Evolutionary conservation across 768 basidiomycete species (phyloP).

Genomic region (Tulasnella sp.): DNA sequence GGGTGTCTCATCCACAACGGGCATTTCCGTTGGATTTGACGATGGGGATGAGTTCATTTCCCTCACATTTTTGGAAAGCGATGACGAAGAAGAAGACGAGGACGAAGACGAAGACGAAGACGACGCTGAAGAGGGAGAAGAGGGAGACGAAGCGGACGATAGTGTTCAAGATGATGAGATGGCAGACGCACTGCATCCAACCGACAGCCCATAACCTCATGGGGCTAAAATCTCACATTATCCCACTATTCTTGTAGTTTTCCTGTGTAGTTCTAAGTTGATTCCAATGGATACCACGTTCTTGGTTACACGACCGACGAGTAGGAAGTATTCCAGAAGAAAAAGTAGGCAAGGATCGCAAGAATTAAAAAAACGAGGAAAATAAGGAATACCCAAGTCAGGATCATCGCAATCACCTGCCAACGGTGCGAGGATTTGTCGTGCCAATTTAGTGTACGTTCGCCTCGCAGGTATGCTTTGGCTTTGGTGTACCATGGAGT

Average conservation of each 20-base stretch:
- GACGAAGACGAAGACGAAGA: slow-evolving; percentile 9
- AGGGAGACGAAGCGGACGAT: neutral
- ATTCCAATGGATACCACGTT: too few species aligned
- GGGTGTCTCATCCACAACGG: neutral
- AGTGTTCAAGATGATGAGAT: neutral
- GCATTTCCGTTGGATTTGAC: neutral
- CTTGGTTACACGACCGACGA: too few species aligned
- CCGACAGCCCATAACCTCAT: too few species aligned
- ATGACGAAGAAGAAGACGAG: slow-evolving; percentile 17
- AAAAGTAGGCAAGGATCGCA: too few species aligned
- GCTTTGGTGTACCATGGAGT: slow-evolving; percentile 7
- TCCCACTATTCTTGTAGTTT: too few species aligned
- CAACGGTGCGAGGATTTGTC: slow-evolving; percentile 11
- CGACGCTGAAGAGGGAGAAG: slow-evolving; percentile 16
- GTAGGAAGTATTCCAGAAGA: too few species aligned
- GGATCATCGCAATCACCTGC: neutral
- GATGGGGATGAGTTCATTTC: slow-evolving; percentile 19
- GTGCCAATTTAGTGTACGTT: slow-evolving; percentile 7
- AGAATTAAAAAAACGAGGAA: too few species aligned
- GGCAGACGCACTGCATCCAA: neutral
- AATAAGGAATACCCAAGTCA: neutral
- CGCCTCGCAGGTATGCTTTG: neutral
- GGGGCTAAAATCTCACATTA: too few species aligned
- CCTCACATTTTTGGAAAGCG: slow-evolving; percentile 19
- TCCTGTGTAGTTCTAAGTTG: too few species aligned